These are phyloP conservation scores for Henckelia pumila DNA, from an alignment of 257 asterid genomes.

Conservation along the genomic window DNA sequence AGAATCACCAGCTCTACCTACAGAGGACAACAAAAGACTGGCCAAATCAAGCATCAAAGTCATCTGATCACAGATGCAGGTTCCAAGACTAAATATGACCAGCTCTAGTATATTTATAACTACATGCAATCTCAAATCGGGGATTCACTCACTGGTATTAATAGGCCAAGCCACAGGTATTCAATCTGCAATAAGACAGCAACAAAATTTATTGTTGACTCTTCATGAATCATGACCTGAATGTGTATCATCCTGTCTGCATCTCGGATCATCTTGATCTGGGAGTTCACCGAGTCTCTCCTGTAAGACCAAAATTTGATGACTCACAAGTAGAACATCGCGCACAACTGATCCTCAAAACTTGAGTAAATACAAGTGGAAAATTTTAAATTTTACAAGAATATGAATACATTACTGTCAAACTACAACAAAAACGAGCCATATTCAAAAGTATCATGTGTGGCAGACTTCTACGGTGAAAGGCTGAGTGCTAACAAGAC, in stretches of 20 bases:
- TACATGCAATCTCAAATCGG: slow-evolving; percentile 40
- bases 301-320: slow-evolving; percentile 38
- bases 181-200: slow-evolving; percentile 32
- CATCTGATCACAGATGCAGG: slow-evolving; percentile 25
- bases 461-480: background rate
- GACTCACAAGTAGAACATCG: background rate
- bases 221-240: slow-evolving; percentile 29
- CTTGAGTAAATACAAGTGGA: background rate
- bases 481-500: background rate
- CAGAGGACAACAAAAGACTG: slow-evolving; percentile 53
- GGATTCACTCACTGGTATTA: slow-evolving; percentile 40
- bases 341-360: background rate
- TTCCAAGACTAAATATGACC: slow-evolving; percentile 39
- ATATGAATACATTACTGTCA: background rate
- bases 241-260: slow-evolving; percentile 50
- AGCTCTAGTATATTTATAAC: slow-evolving; percentile 41
- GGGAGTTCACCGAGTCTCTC: slow-evolving; percentile 74
- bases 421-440: background rate
- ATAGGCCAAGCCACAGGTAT: slow-evolving; percentile 44
- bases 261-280: slow-evolving; percentile 60
- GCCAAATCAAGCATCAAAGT: slow-evolving; percentile 33
- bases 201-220: slow-evolving; percentile 36
- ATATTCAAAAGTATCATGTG: background rate
- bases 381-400: background rate
- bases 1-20: slow-evolving; percentile 36